Conservation (phyloP, 164 flowering plant species). For the Dillenia turbinata region DNA sequence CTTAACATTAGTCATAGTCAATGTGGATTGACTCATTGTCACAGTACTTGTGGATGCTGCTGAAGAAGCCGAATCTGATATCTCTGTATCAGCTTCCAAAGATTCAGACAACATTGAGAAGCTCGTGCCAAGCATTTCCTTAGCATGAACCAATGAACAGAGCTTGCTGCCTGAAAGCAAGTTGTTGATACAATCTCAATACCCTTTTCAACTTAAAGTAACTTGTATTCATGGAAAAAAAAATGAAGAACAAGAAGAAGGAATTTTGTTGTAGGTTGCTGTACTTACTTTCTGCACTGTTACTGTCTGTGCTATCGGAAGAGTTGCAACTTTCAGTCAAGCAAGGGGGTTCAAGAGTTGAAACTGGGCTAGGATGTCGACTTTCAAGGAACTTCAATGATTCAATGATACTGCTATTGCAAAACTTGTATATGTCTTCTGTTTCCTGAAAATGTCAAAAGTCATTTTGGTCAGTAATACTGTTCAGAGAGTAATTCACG, state of each 20-base stretch:
- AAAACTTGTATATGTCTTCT: slow-evolving; percentile 26
- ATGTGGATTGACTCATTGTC: slow-evolving; percentile 12
- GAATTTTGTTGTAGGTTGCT: not conserved
- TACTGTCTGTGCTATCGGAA: slow-evolving; percentile 50
- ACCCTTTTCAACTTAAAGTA: not conserved
- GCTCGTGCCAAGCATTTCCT: slow-evolving; percentile 25
- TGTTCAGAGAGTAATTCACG: too few species aligned
- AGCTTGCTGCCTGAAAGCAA: slow-evolving; percentile 47
- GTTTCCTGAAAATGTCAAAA: slow-evolving; percentile 31
- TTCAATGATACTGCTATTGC: slow-evolving; percentile 23
- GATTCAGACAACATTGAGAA: slow-evolving; percentile 21
- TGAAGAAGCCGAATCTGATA: slow-evolving; percentile 87
- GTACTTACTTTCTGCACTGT: slow-evolving; percentile 36
- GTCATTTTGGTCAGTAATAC: not conserved
- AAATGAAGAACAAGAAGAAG: not conserved
- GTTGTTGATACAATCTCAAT: not conserved
- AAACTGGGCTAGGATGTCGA: slow-evolving; percentile 73
- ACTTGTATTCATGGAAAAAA: not conserved
- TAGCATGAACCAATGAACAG: slow-evolving; percentile 42
- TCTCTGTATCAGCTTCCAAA: slow-evolving; percentile 50
- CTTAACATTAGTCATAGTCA: slow-evolving; percentile 1
- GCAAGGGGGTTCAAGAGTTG: slow-evolving; percentile 65
- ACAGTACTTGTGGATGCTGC: slow-evolving; percentile 16
- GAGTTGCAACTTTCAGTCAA: slow-evolving; percentile 72
- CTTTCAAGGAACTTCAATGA: slow-evolving; percentile 29